These are phyloP conservation scores for Termitomyces sp. DNA, from an alignment of 768 basidiomycete genomes.

Conservation along the genomic window DNA sequence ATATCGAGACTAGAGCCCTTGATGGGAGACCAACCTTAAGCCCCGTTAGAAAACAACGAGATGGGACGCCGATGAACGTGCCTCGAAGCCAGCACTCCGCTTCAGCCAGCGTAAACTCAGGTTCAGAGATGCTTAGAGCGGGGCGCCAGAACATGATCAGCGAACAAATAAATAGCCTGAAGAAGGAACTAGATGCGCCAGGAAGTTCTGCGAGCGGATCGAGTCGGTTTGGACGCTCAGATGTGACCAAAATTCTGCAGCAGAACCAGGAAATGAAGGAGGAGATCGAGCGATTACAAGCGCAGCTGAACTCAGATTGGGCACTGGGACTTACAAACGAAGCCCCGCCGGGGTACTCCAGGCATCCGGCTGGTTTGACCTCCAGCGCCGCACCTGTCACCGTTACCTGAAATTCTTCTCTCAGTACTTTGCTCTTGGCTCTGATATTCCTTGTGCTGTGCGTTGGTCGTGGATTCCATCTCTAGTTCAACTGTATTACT, in stretches of 20 bases:
- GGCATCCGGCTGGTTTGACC: neutral
- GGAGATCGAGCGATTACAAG: slow-evolving; percentile 9
- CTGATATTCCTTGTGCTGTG: neutral
- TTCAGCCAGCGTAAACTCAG: neutral
- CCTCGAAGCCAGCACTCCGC: neutral
- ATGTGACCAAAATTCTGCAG: neutral
- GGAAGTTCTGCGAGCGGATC: neutral
- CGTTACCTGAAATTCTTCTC: neutral
- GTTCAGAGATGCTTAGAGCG: neutral
- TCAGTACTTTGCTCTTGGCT: neutral
- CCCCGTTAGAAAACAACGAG: neutral
- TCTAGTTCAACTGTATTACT: neutral
- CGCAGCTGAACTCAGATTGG: slow-evolving; percentile 7
- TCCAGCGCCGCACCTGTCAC: neutral
- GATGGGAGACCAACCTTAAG: neutral
- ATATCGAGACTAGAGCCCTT: neutral
- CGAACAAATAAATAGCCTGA: neutral
- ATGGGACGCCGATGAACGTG: neutral
- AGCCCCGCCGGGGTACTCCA: slow-evolving; percentile 14
- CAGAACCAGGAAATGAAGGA: slow-evolving; percentile 9
- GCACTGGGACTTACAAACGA: slow-evolving; percentile 9
- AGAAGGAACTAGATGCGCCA: neutral
- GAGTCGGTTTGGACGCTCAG: neutral
- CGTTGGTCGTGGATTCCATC: neutral
- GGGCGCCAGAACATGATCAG: neutral